These are phyloP conservation scores for Apodospora peruviana DNA, from an alignment of 495 filamentous ascomycete genomes.

Conservation along the genomic window DNA sequence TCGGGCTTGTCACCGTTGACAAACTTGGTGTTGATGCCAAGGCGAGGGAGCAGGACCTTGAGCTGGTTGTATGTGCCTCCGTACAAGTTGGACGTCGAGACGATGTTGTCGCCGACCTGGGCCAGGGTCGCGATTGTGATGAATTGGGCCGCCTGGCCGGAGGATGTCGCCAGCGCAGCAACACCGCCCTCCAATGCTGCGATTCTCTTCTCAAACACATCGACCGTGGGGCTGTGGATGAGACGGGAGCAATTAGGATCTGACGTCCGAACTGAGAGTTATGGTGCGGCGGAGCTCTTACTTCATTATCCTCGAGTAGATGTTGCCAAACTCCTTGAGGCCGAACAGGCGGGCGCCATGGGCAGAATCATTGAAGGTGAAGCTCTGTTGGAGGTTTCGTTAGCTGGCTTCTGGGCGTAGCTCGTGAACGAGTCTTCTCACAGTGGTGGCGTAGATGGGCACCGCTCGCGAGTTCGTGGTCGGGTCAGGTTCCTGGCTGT, in stretches of 20 bases:
- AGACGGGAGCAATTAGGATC: background rate
- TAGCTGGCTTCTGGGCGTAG: background rate
- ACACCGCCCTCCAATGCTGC: conserved; percentile 93
- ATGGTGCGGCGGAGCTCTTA: conserved; percentile 19
- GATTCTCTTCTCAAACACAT: conserved; percentile 96
- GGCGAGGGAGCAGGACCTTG: conserved; percentile 82
- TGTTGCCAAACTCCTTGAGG: conserved; percentile 97
- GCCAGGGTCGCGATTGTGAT: conserved; percentile 82
- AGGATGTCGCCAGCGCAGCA: conserved; percentile 82
- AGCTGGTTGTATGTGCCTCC: conserved; percentile 98
- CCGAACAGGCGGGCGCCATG: conserved; percentile 95
- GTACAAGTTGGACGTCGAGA: conserved; percentile 89
- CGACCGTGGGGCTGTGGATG: conserved; percentile 74
- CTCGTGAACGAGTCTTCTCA: conserved; percentile 30
- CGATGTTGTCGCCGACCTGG: conserved; percentile 86
- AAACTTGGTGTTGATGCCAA: conserved; percentile 90
- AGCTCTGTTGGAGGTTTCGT: conserved; percentile 54
- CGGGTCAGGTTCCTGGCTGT: conserved; percentile 77
- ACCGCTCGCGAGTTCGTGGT: conserved; percentile 86
- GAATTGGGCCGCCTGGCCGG: conserved; percentile 93
- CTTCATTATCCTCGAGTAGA: conserved; percentile 98
- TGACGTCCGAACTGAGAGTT: no score
- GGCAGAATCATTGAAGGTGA: conserved; percentile 91
- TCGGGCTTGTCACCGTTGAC: conserved; percentile 76
- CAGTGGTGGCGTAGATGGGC: conserved; percentile 92